Base-by-base conservation (phyloP, 768 basidiomycete genomes). In the Pleurotus citrinopileatus region DNA sequence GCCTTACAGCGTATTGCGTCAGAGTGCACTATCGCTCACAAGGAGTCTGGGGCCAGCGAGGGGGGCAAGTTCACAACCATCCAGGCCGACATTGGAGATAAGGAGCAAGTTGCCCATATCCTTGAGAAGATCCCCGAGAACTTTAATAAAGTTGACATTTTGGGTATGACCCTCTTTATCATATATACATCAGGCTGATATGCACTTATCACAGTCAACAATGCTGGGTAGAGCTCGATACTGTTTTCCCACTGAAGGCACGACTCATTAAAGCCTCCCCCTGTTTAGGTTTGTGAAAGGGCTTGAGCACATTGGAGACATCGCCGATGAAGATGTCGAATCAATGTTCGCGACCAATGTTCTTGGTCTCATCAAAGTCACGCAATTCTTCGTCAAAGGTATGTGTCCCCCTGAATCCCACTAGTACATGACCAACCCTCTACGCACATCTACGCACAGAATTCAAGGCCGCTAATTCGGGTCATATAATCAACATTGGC, bases 401-500 rank as follows among this genome's bases (percentile, higher is more conserved):
- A 50, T 55, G 60, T 34, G 10, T 3, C 32, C n/a, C 15, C 32
- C 32, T 34, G 7, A 7, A 34, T 34, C 32, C 32, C 7, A 7
- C 7, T 34, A 34, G 32, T 34, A 34, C 32, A 34, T 34, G 32
- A 7, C 32, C 15, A 32, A 46, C 52, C 28, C 47, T 29, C 17
- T 7, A 13, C 37, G 38, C 19, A 53, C 22, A 42, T 40, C 32
- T 7, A 57, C 25, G 19, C 50, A 12, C 61, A 91, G 90, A 88
- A 55, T 92, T 94, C 75, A 92, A 88, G 66, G 77, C 73, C 52
- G 86, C 79, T 65, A 82, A 87, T 62, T 72, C 82, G 3, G 91
- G 93, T 0, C 94, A 95, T 73, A 75, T 99, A 61, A 98, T 99
- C 73, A 96, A 97, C 69, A 75, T 99, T 46, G 95, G 97, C 6